Percentiles rank a stretch among this genome's conserved stretches.
These are phyloP conservation scores for Aegle marmelos DNA, from an alignment of 345 rosid species.

Conservation along the genomic window DNA sequence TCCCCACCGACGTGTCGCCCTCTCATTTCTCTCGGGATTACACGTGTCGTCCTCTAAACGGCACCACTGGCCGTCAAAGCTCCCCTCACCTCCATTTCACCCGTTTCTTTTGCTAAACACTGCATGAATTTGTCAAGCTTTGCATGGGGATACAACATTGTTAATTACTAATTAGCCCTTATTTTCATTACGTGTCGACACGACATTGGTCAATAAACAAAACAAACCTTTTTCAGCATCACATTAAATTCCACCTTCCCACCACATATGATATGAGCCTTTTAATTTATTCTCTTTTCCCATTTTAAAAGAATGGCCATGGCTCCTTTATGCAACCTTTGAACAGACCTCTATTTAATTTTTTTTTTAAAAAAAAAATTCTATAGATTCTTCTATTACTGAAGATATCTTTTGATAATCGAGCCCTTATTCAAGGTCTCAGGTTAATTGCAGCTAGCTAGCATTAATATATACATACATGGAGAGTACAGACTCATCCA, in stretches of 20 bases:
- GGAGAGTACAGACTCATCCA: slow-evolving; percentile 85
- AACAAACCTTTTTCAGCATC: not conserved
- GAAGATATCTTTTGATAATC: no score
- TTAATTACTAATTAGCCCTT: slow-evolving; percentile 20
- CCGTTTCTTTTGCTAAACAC: not conserved
- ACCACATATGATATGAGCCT: not conserved
- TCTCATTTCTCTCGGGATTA: not conserved
- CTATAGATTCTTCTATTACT: not conserved
- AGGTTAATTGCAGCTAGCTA: not conserved
- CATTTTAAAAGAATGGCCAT: slow-evolving; percentile 27
- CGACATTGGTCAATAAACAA: not conserved
- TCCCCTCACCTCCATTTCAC: slow-evolving; percentile 1
- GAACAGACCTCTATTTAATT: not conserved
- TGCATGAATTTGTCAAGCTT: slow-evolving; percentile 19
- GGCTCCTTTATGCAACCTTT: slow-evolving; percentile 26
- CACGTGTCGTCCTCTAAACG: slow-evolving; percentile 35
- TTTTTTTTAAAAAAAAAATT: no score
- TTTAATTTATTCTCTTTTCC: slow-evolving; percentile 4
- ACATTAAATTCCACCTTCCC: not conserved
- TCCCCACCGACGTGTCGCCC: slow-evolving; percentile 30
- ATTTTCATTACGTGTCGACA: not conserved
- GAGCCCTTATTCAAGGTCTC: not conserved
- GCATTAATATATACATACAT: slow-evolving; percentile 17
- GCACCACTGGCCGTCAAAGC: not conserved
- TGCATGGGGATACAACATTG: slow-evolving; percentile 14